Evolutionary conservation across 192 early-diverging fungal species (phyloP).

Genomic region (Coemansia sp.): DNA sequence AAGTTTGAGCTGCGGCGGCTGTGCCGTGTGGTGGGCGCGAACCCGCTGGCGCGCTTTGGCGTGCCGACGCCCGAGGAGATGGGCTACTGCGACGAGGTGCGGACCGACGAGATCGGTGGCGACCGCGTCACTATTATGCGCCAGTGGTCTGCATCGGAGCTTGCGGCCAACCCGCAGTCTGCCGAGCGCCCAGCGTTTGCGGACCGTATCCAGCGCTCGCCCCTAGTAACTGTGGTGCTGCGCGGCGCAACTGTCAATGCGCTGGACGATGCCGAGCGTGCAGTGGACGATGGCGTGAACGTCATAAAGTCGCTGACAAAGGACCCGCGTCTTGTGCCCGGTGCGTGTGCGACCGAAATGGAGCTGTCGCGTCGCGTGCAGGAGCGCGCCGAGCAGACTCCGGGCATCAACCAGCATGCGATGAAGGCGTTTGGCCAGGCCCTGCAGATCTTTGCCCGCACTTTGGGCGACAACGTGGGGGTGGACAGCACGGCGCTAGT

Average conservation of each 20-base stretch:
- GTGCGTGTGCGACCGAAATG: conserved; percentile 94
- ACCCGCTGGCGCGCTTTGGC: conserved; percentile 87
- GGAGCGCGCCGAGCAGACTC: conserved; percentile 80
- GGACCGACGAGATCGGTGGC: conserved; percentile 94
- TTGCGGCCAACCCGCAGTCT: conserved; percentile 6
- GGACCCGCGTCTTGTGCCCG: conserved; percentile 81
- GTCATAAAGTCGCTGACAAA: conserved; percentile 89
- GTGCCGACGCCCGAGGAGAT: conserved; percentile 95
- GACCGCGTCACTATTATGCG: conserved; percentile 98
- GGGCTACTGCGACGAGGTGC: conserved; percentile 96
- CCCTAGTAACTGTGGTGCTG: conserved; percentile 92
- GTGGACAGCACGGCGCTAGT: conserved; percentile 91
- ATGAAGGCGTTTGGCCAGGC: conserved; percentile 95
- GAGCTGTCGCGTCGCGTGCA: conserved; percentile 81
- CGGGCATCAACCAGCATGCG: conserved; percentile 93
- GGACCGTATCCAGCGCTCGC: conserved; percentile 57
- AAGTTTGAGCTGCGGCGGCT: conserved; percentile 97
- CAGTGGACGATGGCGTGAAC: conserved; percentile 97
- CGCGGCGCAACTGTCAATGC: conserved; percentile 94
- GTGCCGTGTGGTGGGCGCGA: conserved; percentile 90
- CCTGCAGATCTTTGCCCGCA: conserved; percentile 92
- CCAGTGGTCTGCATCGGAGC: conserved; percentile 59
- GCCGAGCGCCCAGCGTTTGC: conserved; percentile 65
- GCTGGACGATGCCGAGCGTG: conserved; percentile 96
- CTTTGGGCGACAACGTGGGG: conserved; percentile 92